Percentiles rank a stretch among this genome's conserved stretches.
phyloP scores from a whole-genome alignment of 129 eudicot genomes.

The carrot (Daucus carota) region DNA sequence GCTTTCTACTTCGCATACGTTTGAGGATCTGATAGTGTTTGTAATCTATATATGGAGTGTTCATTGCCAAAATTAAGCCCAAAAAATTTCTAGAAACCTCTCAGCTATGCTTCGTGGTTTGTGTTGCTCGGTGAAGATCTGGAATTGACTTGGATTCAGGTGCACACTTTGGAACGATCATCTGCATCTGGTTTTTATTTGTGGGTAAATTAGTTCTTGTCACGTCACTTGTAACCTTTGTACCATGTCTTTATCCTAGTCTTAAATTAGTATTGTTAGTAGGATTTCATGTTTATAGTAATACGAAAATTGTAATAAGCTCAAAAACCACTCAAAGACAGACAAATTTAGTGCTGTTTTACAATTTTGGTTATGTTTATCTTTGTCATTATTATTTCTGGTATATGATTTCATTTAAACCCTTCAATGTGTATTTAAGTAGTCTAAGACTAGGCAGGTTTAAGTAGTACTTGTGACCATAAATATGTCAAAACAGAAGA shows the following conservation, averaged over 20 bases:
- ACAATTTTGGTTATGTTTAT: constrained; percentile 7
- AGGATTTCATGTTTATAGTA: constrained; percentile 38
- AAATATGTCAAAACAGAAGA: background rate
- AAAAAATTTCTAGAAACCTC: constrained; percentile 8
- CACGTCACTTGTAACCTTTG: constrained; percentile 20
- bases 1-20: constrained; percentile 37
- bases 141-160: constrained; percentile 19
- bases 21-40: constrained; percentile 19
- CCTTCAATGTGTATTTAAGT: background rate
- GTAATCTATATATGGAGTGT: background rate
- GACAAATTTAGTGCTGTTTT: constrained; percentile 6
- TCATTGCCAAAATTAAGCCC: constrained; percentile 10
- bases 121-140: constrained; percentile 3
- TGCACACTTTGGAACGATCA: constrained; percentile 20
- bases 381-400: background rate
- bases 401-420: background rate
- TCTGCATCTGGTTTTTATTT: constrained; percentile 16
- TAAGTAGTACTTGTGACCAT: background rate
- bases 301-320: constrained; percentile 27
- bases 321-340: constrained; percentile 16
- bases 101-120: constrained; percentile 13
- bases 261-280: constrained; percentile 26
- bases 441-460: background rate
- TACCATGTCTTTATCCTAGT: constrained; percentile 14
- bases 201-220: constrained; percentile 39